Percentiles rank a stretch among this genome's conserved stretches.
phyloP scores from a whole-genome alignment of 192 early-diverging fungal genomes.

The Gigaspora rosea region DNA sequence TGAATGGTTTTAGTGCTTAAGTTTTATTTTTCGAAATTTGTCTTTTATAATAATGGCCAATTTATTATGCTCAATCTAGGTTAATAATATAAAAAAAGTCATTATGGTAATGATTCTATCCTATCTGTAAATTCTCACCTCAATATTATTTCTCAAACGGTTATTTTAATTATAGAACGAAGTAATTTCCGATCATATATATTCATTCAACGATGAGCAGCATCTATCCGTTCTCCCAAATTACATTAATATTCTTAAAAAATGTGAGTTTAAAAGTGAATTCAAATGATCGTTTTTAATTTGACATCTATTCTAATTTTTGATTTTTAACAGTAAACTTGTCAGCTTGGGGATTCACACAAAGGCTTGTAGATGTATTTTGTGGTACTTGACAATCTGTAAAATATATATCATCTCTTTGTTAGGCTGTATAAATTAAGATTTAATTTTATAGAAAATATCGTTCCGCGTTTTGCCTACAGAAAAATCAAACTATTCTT shows the following conservation, averaged over 20 bases:
- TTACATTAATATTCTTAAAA: not conserved
- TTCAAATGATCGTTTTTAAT: not conserved
- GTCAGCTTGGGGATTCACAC: conserved; percentile 26
- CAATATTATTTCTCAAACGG: not conserved
- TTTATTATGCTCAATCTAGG: not conserved
- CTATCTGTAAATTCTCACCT: not conserved
- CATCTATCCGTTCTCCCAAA: not conserved
- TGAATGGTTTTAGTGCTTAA: not conserved
- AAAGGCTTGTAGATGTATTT: conserved; percentile 27
- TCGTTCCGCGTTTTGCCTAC: not conserved
- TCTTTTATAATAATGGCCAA: not conserved
- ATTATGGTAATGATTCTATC: not conserved
- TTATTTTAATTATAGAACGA: not conserved
- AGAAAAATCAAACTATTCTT: conserved; percentile 25
- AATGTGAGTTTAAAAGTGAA: not conserved
- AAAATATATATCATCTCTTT: too few relatives aligned
- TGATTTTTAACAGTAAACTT: not conserved
- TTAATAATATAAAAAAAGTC: not conserved
- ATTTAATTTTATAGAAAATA: conserved; percentile 9
- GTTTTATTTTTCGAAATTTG: not conserved
- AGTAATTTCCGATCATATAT: not conserved
- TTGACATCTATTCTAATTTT: not conserved
- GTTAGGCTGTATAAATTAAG: not conserved
- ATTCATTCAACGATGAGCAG: too few relatives aligned
- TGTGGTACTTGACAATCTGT: not conserved